Evolutionary conservation across 768 basidiomycete species (phyloP), one percentile per base, ranked within the genome.

Genomic region (Podaxis sp.): DNA sequence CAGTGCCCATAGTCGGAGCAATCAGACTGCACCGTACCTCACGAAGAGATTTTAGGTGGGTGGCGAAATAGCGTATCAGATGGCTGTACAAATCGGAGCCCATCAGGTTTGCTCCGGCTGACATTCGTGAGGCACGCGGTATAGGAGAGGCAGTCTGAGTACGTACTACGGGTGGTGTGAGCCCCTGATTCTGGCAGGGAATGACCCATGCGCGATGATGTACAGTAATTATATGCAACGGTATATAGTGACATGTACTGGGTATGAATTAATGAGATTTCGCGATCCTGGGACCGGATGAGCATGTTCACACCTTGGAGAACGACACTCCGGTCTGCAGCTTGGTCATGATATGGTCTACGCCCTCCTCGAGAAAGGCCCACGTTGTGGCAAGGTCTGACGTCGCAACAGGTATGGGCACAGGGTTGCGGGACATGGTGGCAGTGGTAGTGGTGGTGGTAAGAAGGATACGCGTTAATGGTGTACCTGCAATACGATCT

Each of bases 181-280:
- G 26, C 54, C 36, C 44, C 53, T 22, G 60, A 48, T 36, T 62
- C 61, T 48, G 48, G 36, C 37, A 55, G 48, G 50, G 61, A 56
- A 56, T 62, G 61, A 30, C 61, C 55, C 61, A 62, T 62, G 33
- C 61, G 61, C 24, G 90, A 91, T 30, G 90, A 91, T 28, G 93
- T 98, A 72, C 97, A 99, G 74, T 96, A 99, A 79, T 99, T 98
- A 82, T 99, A 99, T 8, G 93, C 91, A 57, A 95, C 93, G 24
- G 95, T 96, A 77, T 98, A 87, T 49, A 88, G 68, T 69, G 89
- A 95, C 93, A 90, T 94, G 73, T 94, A 93, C 82, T 93, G 67
- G 38, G 49, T 20, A 66, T 61, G 53, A 37, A 28, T 62, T 54
- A 67, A 56, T 64, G 64, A 59, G 44, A 24, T 40, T 49, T 28